Evolutionary conservation across 768 basidiomycete genomes (phyloP), one percentile per base, ranked within the genome.

Genomic region (Tubosaeta sp.): DNA sequence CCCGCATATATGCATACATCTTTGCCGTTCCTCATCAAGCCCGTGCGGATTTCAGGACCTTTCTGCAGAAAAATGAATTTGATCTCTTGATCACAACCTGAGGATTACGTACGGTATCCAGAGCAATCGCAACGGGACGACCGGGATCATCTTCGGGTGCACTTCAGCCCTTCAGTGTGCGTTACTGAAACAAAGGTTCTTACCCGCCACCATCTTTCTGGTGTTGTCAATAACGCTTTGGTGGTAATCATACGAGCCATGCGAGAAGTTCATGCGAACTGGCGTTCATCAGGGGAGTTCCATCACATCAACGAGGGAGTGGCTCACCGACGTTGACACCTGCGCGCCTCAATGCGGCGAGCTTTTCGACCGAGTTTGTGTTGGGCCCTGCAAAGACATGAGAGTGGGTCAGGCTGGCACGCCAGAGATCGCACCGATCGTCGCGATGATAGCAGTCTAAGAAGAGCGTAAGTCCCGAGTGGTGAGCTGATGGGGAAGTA

Each of bases 251-350:
- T 99, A 95, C 51, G 87, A 88, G 43, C 97, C 97, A 83, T 99
- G 97, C 50, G 95, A 98, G 71, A 98, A 99, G 81, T 99, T 99
- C 97, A 99, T 98, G 74, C 97, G 95, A 58, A 99, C 97, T 97
- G 61, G 26, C 4, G 42, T 29, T 41, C 50, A 38, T 51, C 33
- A 55, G 51, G 19, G 45, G 39, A 34, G 32, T 32, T 41, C 25
- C 13, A 55, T 22, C 16, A 22, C 6, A n/a, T 37, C 33, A 37
- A 38, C 48, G 3, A 41, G 17, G 45, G 38, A 38, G 16, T 46
- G 22, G 77, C 92, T 59, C 55, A 95, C 95, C 95, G 68, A 99
- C 88, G 79, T 97, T 98, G 71, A 99, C 91, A 66, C 97, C 97
- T 35, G 95, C 95, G 53, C 84, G 79, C 65, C 87, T 80, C 66